phyloP scores from a whole-genome alignment of 306 rosid genomes.

The Trifolium repens region DNA sequence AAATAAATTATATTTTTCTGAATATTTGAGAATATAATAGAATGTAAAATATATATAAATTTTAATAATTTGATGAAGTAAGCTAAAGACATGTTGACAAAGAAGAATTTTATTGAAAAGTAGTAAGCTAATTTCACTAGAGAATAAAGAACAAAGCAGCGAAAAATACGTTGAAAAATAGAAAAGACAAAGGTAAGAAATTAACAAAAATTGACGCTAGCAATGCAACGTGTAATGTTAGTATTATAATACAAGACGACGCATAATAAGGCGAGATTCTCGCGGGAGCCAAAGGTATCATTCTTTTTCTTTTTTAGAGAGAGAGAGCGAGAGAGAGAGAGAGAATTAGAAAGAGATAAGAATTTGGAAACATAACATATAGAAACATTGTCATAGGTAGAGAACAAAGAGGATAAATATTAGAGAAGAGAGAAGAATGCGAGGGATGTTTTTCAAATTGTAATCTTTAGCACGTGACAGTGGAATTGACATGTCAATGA shows the following conservation, averaged over 20 bases:
- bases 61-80: neutral
- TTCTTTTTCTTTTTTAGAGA: constrained; percentile 27
- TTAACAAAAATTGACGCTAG: constrained; percentile 40
- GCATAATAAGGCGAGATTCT: constrained; percentile 69
- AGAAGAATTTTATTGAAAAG: constrained; percentile 4
- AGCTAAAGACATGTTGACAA: neutral
- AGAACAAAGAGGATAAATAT: constrained; percentile 48
- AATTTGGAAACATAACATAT: constrained; percentile 42
- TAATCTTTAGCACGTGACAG: constrained; percentile 48
- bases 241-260: constrained; percentile 48
- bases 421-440: constrained; percentile 3
- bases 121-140: neutral
- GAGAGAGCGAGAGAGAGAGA: constrained; percentile 35
- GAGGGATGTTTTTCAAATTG: constrained; percentile 17
- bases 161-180: neutral
- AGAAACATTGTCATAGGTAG: constrained; percentile 44
- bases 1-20: too few species aligned
- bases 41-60: too few species aligned
- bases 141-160: constrained; percentile 29
- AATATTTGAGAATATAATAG: too few species aligned
- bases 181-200: constrained; percentile 49
- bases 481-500: constrained; percentile 48
- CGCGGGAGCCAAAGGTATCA: constrained; percentile 62
- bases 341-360: neutral
- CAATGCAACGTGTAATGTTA: constrained; percentile 34